Percentiles rank a stretch among this genome's conserved stretches.
phyloP scores from a whole-genome alignment of 2,329 filamentous ascomycete genomes.

The Penicillium sp. region DNA sequence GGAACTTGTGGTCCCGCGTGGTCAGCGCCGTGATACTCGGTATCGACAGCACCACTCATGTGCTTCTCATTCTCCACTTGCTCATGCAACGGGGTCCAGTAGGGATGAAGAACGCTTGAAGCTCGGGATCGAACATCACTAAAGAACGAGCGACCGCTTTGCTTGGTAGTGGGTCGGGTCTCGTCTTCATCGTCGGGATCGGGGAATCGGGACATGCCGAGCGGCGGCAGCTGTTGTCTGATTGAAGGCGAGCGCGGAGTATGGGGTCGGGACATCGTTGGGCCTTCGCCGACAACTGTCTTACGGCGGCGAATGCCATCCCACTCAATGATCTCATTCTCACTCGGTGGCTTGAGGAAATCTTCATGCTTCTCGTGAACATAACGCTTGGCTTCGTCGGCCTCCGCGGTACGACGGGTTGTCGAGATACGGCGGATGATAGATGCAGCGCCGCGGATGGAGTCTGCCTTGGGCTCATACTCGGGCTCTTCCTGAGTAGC shows the following conservation, averaged over 20 bases:
- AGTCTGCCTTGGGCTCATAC: slow-evolving; percentile 92
- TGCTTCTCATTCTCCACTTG: slow-evolving; percentile 32
- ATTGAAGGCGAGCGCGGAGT: slow-evolving; percentile 39
- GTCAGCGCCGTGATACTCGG: slow-evolving; percentile 34
- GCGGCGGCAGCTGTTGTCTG: slow-evolving; percentile 69
- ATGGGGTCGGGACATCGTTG: slow-evolving; percentile 46
- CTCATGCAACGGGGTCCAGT: slow-evolving; percentile 39
- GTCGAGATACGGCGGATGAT: slow-evolving; percentile 83
- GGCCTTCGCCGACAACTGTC: slow-evolving; percentile 57
- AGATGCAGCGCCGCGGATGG: slow-evolving; percentile 86
- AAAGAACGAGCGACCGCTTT: slow-evolving; percentile 41
- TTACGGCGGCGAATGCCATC: slow-evolving; percentile 82
- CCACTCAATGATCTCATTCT: slow-evolving; percentile 85
- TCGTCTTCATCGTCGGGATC: slow-evolving; percentile 64
- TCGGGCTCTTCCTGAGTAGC: slow-evolving; percentile 96
- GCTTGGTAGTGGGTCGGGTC: slow-evolving; percentile 32
- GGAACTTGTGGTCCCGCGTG: slow-evolving; percentile 31
- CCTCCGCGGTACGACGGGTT: slow-evolving; percentile 75
- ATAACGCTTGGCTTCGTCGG: slow-evolving; percentile 76
- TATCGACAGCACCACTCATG: slow-evolving; percentile 49
- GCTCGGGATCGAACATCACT: slow-evolving; percentile 43
- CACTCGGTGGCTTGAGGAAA: slow-evolving; percentile 72
- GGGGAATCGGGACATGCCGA: slow-evolving; percentile 88
- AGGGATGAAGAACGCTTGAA: slow-evolving; percentile 40
- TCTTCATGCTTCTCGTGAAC: slow-evolving; percentile 77